phyloP scores from a whole-genome alignment of 1,139 yeast genomes.

The Blastobotrys illinoisensis region DNA sequence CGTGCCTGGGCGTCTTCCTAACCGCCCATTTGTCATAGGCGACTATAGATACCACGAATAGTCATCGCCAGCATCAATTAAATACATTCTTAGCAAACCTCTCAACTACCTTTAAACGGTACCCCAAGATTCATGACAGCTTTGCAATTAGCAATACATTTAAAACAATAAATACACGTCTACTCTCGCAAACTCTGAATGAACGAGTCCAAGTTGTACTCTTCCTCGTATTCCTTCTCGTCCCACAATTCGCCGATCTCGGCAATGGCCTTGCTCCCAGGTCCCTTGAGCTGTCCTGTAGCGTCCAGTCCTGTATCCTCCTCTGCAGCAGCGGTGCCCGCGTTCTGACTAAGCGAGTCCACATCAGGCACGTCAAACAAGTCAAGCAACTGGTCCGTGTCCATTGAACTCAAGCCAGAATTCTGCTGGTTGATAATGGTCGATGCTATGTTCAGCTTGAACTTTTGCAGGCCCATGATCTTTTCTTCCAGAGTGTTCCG shows the following conservation, averaged over 20 bases:
- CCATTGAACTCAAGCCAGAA: slow-evolving; percentile 92
- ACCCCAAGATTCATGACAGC: too few relatives aligned
- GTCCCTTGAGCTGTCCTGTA: slow-evolving; percentile 57
- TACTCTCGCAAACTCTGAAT: slow-evolving; percentile 57
- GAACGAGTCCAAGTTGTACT: slow-evolving; percentile 87
- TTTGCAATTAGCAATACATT: background rate
- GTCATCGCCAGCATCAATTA: too few relatives aligned
- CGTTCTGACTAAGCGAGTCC: slow-evolving; percentile 39
- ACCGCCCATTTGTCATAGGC: slow-evolving; percentile 60
- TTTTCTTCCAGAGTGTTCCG: slow-evolving; percentile 92
- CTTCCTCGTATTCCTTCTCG: slow-evolving; percentile 92
- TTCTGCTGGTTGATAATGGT: slow-evolving; percentile 96
- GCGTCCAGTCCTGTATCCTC: slow-evolving; percentile 40
- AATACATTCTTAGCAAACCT: too few relatives aligned
- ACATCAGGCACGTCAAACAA: slow-evolving; percentile 70
- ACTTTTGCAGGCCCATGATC: slow-evolving; percentile 96
- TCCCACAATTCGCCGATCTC: slow-evolving; percentile 97
- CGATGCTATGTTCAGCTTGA: slow-evolving; percentile 95
- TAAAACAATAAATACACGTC: background rate
- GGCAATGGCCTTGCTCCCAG: slow-evolving; percentile 65
- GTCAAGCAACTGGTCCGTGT: slow-evolving; percentile 88
- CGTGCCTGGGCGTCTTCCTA: slow-evolving; percentile 79
- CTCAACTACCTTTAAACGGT: too few relatives aligned
- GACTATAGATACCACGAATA: slow-evolving; percentile 66
- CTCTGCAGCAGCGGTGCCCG: slow-evolving; percentile 37